Conservation (phyloP, 352 stramenopile species). For the Globisporangium orthogonon region DNA sequence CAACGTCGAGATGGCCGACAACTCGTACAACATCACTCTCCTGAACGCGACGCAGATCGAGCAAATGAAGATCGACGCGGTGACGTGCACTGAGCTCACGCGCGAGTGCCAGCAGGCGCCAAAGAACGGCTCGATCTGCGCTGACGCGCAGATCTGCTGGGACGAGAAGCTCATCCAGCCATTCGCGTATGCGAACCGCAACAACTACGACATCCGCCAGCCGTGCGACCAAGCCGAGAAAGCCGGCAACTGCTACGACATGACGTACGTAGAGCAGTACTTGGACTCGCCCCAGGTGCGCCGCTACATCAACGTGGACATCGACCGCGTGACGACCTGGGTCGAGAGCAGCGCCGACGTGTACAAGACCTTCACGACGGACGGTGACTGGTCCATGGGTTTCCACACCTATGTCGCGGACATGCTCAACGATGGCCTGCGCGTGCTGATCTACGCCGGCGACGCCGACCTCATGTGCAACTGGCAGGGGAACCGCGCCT, state of each 20-base stretch:
- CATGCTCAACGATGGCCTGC: constrained; percentile 63
- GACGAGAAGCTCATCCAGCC: constrained; percentile 31
- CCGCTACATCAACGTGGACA: constrained; percentile 16
- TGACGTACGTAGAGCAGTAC: constrained; percentile 30
- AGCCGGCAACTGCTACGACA: constrained; percentile 24
- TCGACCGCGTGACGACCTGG: constrained; percentile 40
- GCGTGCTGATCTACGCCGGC: constrained; percentile 92
- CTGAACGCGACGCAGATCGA: constrained; percentile 26
- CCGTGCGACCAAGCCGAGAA: constrained; percentile 14
- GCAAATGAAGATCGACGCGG: constrained; percentile 30
- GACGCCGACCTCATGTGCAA: constrained; percentile 96
- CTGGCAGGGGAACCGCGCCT: constrained; percentile 94
- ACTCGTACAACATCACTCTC: constrained; percentile 64
- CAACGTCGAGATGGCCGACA: constrained; percentile 54
- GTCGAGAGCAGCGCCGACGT: constrained; percentile 86
- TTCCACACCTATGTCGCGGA: constrained; percentile 72
- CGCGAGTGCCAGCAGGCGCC: constrained; percentile 18
- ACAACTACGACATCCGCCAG: constrained; percentile 57
- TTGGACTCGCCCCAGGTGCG: constrained; percentile 44
- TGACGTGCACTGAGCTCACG: constrained; percentile 34
- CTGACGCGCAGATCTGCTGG: constrained; percentile 32
- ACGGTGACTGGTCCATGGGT: constrained; percentile 91
- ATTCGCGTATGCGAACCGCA: constrained; percentile 27
- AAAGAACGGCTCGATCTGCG: constrained; percentile 19
- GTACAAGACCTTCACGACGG: constrained; percentile 62